These are phyloP conservation scores for Pestalotiopsis sp. DNA, from an alignment of 2,329 filamentous ascomycete species.

Conservation along the genomic window DNA sequence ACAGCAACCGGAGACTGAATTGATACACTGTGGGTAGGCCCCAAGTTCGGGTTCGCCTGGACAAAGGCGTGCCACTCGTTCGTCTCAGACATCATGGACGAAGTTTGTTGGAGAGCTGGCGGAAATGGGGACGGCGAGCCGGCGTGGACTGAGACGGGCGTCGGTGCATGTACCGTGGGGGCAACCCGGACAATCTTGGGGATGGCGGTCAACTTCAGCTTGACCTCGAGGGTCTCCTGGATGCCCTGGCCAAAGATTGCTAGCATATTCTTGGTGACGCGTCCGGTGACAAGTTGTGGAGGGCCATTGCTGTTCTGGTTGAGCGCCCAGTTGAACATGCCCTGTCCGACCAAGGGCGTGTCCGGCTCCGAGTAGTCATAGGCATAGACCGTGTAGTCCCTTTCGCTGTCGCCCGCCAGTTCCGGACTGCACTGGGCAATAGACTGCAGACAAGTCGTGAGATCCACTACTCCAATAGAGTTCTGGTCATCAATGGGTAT, in stretches of 20 bases:
- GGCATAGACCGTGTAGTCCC: slow-evolving; percentile 96
- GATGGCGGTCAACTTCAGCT: slow-evolving; percentile 81
- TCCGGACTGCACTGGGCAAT: slow-evolving; percentile 82
- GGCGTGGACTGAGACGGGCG: slow-evolving; percentile 22
- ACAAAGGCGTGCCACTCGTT: slow-evolving; percentile 80
- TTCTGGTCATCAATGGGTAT: slow-evolving; percentile 78
- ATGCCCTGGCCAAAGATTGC: slow-evolving; percentile 82
- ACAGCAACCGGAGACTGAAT: slow-evolving; percentile 37
- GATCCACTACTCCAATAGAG: slow-evolving; percentile 84
- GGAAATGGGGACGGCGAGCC: slow-evolving; percentile 18
- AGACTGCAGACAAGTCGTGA: slow-evolving; percentile 84
- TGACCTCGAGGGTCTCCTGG: slow-evolving; percentile 91
- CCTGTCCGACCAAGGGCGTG: slow-evolving; percentile 90
- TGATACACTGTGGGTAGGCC: slow-evolving; percentile 39
- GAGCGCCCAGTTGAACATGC: slow-evolving; percentile 87
- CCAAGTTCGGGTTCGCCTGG: slow-evolving; percentile 65
- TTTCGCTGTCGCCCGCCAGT: slow-evolving; percentile 69
- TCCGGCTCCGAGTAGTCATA: slow-evolving; percentile 96
- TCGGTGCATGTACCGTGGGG: slow-evolving; percentile 21
- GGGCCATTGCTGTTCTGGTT: slow-evolving; percentile 46
- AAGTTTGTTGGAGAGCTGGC: slow-evolving; percentile 24
- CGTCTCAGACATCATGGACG: slow-evolving; percentile 60
- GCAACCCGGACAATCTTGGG: slow-evolving; percentile 50
- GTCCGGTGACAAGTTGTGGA: slow-evolving; percentile 81
- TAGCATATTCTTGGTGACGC: slow-evolving; percentile 84